Percentiles rank a stretch among this genome's conserved stretches.
These are phyloP conservation scores for Ilyonectria destructans DNA, from an alignment of 2,329 filamentous ascomycete genomes.

Conservation along the genomic window DNA sequence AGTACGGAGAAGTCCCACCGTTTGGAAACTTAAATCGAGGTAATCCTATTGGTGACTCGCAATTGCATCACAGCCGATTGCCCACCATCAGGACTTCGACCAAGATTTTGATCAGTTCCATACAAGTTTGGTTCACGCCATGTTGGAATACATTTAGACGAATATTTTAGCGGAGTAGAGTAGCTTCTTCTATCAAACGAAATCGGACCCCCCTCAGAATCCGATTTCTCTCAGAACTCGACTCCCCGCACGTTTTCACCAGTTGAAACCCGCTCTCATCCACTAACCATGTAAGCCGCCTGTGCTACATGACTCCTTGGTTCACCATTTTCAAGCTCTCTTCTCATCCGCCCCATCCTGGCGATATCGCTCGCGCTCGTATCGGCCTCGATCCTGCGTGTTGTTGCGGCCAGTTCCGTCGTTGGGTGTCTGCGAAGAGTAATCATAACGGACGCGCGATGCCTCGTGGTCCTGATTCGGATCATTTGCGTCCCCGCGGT, in stretches of 20 bases:
- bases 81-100: no score
- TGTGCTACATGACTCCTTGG: not conserved
- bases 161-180: not conserved
- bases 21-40: no score
- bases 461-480: not conserved
- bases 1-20: no score
- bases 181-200: not conserved
- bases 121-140: no score
- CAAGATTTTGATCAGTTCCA: no score
- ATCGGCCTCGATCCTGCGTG: not conserved
- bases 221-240: not conserved
- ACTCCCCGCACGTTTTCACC: not conserved
- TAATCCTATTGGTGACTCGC: no score
- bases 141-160: no score
- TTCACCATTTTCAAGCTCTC: not conserved
- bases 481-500: not conserved
- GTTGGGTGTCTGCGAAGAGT: not conserved
- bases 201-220: not conserved
- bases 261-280: not conserved
- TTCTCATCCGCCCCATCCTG: not conserved
- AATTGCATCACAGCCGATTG: no score
- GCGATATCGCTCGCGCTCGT: constrained; percentile 1
- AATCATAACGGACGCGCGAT: not conserved
- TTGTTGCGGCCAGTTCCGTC: not conserved
- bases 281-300: not conserved